Base-by-base conservation (phyloP, 2,329 filamentous ascomycete genomes). In the Paraphoma chrysanthemicola region DNA sequence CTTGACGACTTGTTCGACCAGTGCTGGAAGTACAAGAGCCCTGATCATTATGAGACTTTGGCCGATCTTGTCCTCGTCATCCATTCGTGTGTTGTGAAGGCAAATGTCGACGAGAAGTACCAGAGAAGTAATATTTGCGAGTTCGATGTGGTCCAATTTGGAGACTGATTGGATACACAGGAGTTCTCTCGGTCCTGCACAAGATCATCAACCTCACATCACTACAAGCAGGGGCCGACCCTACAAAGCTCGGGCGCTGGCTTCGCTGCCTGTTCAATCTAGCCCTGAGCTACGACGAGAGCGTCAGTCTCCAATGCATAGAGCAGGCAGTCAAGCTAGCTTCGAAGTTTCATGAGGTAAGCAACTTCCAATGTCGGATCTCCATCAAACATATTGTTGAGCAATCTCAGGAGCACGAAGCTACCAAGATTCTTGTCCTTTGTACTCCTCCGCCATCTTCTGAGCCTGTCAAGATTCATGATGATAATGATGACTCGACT, bases 181-280 rank as follows among this genome's bases (percentile, higher is more conserved):
- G 67, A 41, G 50, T 71, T 11, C 45, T 76, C 18, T 64, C 59
- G 7, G 65, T 70, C 12, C 80, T 93, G 54, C 84, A 89, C 45
- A 85, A 87, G 57, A 87, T 93, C 56, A 85, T 95, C 68, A 90
- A 91, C 66, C 80, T 87, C 46, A 87, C 90, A 16, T 89, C 86
- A 76, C 80, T 76, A 1, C 74, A 87, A 1, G 82, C 87, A 16
- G 67, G 75, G 0, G 86, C 88, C 10, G 83, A 89, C 59, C 80
- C 81, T 4, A 70, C 73, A 1, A 88, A 86, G 64, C 79, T 96
- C 1, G 85, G 90, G 7, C 90, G 89, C 66, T 96, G 95, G 79
- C 85, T 94, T 44, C 86, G 91, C 1, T 93, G 90, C 65, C 81
- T 95, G 2, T 90, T 94, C 62, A 89, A 90, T 59, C 80, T 87